These are phyloP conservation scores for Pestalotiopsis sp. DNA, from an alignment of 2,329 filamentous ascomycete genomes.

Conservation along the genomic window DNA sequence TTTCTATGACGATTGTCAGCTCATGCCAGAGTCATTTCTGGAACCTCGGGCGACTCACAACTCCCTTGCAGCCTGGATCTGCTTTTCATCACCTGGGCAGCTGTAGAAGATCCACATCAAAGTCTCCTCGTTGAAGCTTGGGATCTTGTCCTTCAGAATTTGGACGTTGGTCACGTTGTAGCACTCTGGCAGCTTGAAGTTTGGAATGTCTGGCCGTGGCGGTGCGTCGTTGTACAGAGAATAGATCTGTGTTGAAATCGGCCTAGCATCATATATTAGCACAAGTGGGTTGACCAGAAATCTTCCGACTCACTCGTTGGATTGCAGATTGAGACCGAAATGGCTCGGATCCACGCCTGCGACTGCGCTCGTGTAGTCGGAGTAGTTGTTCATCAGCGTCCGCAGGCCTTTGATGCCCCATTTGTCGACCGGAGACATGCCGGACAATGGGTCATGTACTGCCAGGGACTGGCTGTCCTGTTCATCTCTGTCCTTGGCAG, in stretches of 20 bases:
- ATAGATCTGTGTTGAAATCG: constrained; percentile 62
- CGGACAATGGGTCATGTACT: constrained; percentile 59
- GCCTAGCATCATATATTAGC: constrained; percentile 37
- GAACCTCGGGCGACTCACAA: constrained; percentile 48
- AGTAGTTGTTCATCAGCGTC: constrained; percentile 66
- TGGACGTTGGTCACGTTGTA: constrained; percentile 70
- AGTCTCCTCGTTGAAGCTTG: constrained; percentile 70
- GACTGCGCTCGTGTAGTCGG: constrained; percentile 64
- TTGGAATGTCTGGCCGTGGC: constrained; percentile 59
- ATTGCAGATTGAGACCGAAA: constrained; percentile 61
- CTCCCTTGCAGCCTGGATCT: constrained; percentile 65
- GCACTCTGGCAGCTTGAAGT: constrained; percentile 65
- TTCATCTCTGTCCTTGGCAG: constrained; percentile 45
- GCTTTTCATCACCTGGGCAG: constrained; percentile 64
- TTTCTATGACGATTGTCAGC: constrained; percentile 44
- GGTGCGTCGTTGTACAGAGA: constrained; percentile 64
- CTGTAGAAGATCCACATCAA: constrained; percentile 73
- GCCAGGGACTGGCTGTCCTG: constrained; percentile 43
- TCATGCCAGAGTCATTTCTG: neutral
- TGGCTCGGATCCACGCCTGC: constrained; percentile 61
- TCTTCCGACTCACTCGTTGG: constrained; percentile 55
- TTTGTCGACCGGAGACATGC: constrained; percentile 65
- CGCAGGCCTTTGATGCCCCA: constrained; percentile 68
- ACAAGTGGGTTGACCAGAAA: constrained; percentile 9
- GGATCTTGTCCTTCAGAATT: constrained; percentile 66